Evolutionary conservation across 345 rosid species (phyloP).

Genomic region (Lepidium africanum): DNA sequence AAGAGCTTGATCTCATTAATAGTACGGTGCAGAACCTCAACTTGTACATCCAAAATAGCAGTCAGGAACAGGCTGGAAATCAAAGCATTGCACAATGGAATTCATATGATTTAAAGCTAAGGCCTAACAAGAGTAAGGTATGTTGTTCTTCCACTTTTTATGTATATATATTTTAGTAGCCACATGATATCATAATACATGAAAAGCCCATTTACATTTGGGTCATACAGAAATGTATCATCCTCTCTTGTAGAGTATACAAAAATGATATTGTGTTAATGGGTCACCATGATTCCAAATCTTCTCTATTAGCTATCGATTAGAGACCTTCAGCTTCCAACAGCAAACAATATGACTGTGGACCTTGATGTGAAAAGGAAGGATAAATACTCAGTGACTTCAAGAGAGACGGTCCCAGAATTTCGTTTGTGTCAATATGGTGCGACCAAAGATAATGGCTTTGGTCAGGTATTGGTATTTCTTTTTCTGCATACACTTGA

Average conservation of each 20-base stretch:
- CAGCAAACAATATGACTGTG: slow-evolving; percentile 19
- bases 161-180: background rate
- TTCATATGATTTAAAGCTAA: slow-evolving; percentile 24
- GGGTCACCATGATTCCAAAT: slow-evolving; percentile 18
- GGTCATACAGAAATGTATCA: background rate
- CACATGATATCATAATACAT: background rate
- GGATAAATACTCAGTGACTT: slow-evolving; percentile 10
- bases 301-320: slow-evolving; percentile 20
- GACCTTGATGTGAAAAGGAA: slow-evolving; percentile 28
- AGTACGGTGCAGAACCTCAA: slow-evolving; percentile 41
- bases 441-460: slow-evolving; percentile 10
- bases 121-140: slow-evolving; percentile 37
- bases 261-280: slow-evolving; percentile 18
- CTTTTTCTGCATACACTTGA: background rate
- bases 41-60: slow-evolving; percentile 26
- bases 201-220: background rate
- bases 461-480: slow-evolving; percentile 29
- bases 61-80: slow-evolving; percentile 20
- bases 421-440: slow-evolving; percentile 25
- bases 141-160: background rate
- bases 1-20: slow-evolving; percentile 37
- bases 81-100: slow-evolving; percentile 6
- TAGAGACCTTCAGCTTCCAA: slow-evolving; percentile 30
- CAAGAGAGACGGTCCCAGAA: slow-evolving; percentile 11
- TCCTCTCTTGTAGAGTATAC: background rate